phyloP scores from a whole-genome alignment of 2,329 filamentous ascomycete species.

The Aaosphaeria arxii region DNA sequence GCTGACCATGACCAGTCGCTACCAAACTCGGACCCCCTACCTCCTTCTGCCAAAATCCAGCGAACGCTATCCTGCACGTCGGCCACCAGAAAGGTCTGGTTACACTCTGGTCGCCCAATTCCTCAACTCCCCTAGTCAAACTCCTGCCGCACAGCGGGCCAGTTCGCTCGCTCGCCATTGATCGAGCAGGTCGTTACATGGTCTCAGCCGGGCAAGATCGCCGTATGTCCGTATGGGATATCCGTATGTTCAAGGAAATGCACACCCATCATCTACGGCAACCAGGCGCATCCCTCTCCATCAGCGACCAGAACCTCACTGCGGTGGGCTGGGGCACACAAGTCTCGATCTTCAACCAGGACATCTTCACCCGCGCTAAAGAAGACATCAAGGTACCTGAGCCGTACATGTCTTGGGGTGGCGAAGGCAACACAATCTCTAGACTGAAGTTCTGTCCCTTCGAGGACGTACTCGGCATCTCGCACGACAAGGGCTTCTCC shows the following conservation, averaged over 20 bases:
- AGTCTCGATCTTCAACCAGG: constrained; percentile 79
- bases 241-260: constrained; percentile 89
- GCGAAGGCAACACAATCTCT: constrained; percentile 77
- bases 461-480: constrained; percentile 85
- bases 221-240: constrained; percentile 94
- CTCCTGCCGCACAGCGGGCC: constrained; percentile 86
- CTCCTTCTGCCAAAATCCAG: constrained; percentile 81
- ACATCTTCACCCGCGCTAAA: constrained; percentile 64
- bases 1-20: constrained; percentile 47
- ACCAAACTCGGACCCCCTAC: constrained; percentile 83
- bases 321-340: constrained; percentile 90
- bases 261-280: constrained; percentile 82
- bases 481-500: constrained; percentile 82
- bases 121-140: constrained; percentile 81
- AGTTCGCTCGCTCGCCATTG: constrained; percentile 78
- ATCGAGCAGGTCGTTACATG: constrained; percentile 93
- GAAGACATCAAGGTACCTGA: constrained; percentile 71
- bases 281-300: constrained; percentile 78
- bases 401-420: constrained; percentile 92
- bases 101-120: constrained; percentile 94
- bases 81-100: constrained; percentile 95
- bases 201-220: constrained; percentile 86
- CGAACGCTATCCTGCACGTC: constrained; percentile 87
- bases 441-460: constrained; percentile 89
- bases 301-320: constrained; percentile 84